Base-by-base conservation (phyloP, 768 basidiomycete species). In the Podaxis rugospora region DNA sequence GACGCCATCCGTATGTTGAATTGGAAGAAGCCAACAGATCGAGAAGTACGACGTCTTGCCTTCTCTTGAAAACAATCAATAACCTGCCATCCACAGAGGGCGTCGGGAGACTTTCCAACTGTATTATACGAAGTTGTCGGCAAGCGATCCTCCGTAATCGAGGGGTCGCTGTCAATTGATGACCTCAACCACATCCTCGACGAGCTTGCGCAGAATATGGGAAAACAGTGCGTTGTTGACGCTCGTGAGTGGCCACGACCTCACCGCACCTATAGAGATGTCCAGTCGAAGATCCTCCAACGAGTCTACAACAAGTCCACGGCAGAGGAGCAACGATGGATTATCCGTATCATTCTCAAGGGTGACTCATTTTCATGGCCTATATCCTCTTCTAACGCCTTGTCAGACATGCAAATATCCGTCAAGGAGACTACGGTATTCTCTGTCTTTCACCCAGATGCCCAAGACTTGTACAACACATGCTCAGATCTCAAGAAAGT, bases 401-500 rank as follows among this genome's bases (percentile, higher is more conserved):
- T 50, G 7, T 10, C 50, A 97, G 96, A 98, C 67, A 87, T 98
- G 81, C 81, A 85, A 50, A 95, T 98, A 61, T 91, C 89, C 0
- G 90, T 97, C 53, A 92, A 96, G 73, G 97, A 98, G 72, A 95
- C 90, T 10, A 95, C 95, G 0, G 89, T 98, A 0, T 88, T 99
- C 64, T 76, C 86, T 0, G 88, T 93, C 5, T 93, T 98, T 67
- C 97, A 99, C 73, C 91, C 93, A 0, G 95, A 98, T 66, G 95
- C 96, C 0, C 88, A 92, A 63, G 92, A 93, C 69, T 74, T 97
- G 6, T 99, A 92, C 77, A 98, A 98, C 70, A 95, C 94, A 0
- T 98, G 94, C 70, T 98, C 95, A 0, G 95, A 98, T 72, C 78
- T 98, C 50, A 95, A 95, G 77, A 91, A 92, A 61, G 92, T 99